Evolutionary conservation across 179 eudicot species (phyloP).

Genomic region (Nepenthes alata): DNA sequence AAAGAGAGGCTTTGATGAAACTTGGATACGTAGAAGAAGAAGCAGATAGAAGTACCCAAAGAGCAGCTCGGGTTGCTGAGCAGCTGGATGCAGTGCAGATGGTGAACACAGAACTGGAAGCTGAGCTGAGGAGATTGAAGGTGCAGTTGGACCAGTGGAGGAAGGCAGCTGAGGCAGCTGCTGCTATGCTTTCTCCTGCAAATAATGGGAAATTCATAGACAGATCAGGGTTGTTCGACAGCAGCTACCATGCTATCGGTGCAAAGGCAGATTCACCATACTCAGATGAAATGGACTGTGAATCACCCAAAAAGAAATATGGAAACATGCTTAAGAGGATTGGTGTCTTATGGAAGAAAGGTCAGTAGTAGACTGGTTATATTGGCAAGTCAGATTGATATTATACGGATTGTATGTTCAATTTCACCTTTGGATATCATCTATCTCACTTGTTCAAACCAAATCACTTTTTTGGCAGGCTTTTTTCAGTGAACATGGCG

Average conservation of each 20-base stretch:
- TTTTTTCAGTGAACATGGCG: too few species aligned
- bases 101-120: slow-evolving; percentile 50
- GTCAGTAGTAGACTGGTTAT: slow-evolving; percentile 29
- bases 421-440: too few species aligned
- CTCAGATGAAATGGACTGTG: slow-evolving; percentile 55
- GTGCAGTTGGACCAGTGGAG: slow-evolving; percentile 92
- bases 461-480: too few species aligned
- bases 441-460: too few species aligned
- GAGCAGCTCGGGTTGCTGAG: slow-evolving; percentile 39
- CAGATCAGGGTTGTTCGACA: slow-evolving; percentile 52
- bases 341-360: slow-evolving; percentile 63
- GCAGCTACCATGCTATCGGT: slow-evolving; percentile 29
- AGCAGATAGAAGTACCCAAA: slow-evolving; percentile 47
- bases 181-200: slow-evolving; percentile 59
- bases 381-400: too few species aligned
- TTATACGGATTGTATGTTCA: too few species aligned
- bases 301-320: slow-evolving; percentile 66
- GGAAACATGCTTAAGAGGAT: slow-evolving; percentile 66
- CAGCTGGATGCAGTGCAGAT: slow-evolving; percentile 63
- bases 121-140: slow-evolving; percentile 65
- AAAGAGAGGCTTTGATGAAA: slow-evolving; percentile 49
- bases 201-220: slow-evolving; percentile 43
- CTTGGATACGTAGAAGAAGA: slow-evolving; percentile 47
- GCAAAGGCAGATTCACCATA: slow-evolving; percentile 47
- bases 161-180: slow-evolving; percentile 94